A percentile compares a stretch with the other conserved stretches of the same genome.
These are phyloP conservation scores for Ilex paraguariensis DNA, from an alignment of 305 asterid genomes.

Conservation along the genomic window DNA sequence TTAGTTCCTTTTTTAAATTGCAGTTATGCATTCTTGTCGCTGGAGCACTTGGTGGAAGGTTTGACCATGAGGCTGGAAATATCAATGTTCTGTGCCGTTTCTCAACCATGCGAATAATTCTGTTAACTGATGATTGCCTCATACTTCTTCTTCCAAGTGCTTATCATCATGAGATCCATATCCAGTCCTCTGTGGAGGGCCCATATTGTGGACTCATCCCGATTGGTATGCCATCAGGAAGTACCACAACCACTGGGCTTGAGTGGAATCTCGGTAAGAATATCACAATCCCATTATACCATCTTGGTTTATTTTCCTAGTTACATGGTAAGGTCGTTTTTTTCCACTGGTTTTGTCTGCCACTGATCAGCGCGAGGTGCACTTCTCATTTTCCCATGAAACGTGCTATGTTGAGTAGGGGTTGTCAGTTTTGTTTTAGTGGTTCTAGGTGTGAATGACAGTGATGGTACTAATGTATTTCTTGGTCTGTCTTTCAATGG, in stretches of 20 bases:
- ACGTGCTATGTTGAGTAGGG: too few species aligned
- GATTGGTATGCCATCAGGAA: slow-evolving; percentile 52
- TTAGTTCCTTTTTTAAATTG: neutral
- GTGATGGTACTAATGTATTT: too few species aligned
- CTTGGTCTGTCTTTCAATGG: too few species aligned
- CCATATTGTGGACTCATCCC: slow-evolving; percentile 95
- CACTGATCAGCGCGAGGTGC: too few species aligned
- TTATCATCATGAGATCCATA: slow-evolving; percentile 63
- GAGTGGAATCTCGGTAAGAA: slow-evolving; percentile 84
- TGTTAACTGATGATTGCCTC: slow-evolving; percentile 82
- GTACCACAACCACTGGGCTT: slow-evolving; percentile 77
- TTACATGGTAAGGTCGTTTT: too few species aligned
- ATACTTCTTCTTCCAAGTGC: slow-evolving; percentile 76
- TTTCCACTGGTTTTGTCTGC: too few species aligned
- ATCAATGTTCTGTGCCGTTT: slow-evolving; percentile 68
- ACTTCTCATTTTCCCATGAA: too few species aligned
- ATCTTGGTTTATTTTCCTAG: too few species aligned
- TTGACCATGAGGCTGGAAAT: slow-evolving; percentile 91
- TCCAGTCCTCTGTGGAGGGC: slow-evolving; percentile 57
- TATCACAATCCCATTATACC: neutral
- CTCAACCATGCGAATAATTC: slow-evolving; percentile 51
- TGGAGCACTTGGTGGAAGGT: slow-evolving; percentile 98
- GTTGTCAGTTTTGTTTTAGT: too few species aligned
- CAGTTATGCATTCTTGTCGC: slow-evolving; percentile 82
- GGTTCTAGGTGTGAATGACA: too few species aligned